Percentiles rank a stretch among this genome's conserved stretches.
These are phyloP conservation scores for Pseudocohnilembus persalinus DNA, from an alignment of 169 alveolate species.

Conservation along the genomic window DNA sequence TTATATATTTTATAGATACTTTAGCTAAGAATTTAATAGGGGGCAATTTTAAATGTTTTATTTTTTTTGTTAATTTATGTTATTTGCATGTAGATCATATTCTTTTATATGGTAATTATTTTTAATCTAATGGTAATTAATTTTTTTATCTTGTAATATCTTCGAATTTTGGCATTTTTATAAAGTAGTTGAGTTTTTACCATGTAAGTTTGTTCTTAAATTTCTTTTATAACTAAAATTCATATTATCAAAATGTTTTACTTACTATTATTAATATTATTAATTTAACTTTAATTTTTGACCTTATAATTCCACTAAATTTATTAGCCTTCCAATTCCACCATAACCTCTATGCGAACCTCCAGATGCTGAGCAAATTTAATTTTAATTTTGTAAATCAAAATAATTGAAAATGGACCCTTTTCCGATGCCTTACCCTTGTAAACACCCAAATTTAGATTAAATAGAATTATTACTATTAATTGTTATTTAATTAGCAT, in stretches of 20 bases:
- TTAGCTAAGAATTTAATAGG: too few species aligned
- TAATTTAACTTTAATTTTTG: not conserved
- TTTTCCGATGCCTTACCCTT: not conserved
- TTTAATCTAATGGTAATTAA: too few species aligned
- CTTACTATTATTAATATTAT: too few species aligned
- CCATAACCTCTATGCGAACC: not conserved
- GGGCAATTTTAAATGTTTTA: too few species aligned
- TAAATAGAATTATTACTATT: too few species aligned
- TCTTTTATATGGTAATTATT: too few species aligned
- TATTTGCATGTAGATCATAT: too few species aligned
- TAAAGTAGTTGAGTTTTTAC: too few species aligned
- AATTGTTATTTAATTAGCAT: not conserved
- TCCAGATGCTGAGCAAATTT: not conserved
- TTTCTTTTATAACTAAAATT: not conserved
- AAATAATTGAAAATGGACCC: not conserved
- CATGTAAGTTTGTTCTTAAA: too few species aligned
- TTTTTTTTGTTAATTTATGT: too few species aligned
- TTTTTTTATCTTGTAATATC: too few species aligned
- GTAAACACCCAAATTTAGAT: not conserved
- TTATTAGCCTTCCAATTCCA: not conserved
- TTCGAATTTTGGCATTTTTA: too few species aligned
- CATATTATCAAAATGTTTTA: not conserved
- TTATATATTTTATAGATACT: not conserved
- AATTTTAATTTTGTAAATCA: not conserved
- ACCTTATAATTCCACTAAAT: not conserved